These are phyloP conservation scores for Tuber melanosporum DNA, from an alignment of 495 filamentous ascomycete species.

Conservation along the genomic window DNA sequence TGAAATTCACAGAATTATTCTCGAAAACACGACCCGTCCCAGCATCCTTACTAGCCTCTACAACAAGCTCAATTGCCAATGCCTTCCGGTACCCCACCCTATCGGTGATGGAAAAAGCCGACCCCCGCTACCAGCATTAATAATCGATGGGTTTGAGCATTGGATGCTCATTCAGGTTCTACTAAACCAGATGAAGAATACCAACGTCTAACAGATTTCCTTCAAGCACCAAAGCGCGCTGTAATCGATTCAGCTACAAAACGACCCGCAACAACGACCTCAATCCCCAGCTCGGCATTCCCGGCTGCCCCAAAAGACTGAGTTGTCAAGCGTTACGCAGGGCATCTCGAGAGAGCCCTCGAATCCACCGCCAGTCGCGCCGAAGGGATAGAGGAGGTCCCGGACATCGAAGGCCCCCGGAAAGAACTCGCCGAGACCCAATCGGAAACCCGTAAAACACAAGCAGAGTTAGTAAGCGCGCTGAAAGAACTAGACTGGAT, in stretches of 20 bases:
- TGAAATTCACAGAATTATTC: slow-evolving; percentile 18
- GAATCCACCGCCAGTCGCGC: background rate
- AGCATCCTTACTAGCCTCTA: slow-evolving; percentile 14
- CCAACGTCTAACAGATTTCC: slow-evolving; percentile 11
- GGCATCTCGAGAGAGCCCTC: slow-evolving; percentile 12
- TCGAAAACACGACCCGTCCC: slow-evolving; percentile 20
- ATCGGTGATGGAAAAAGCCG: slow-evolving; percentile 20
- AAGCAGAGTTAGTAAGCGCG: slow-evolving; percentile 8
- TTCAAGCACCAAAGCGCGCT: background rate
- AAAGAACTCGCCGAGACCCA: slow-evolving; percentile 14
- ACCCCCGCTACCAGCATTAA: slow-evolving; percentile 21
- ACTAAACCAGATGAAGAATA: slow-evolving; percentile 23
- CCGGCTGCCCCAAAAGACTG: slow-evolving; percentile 11
- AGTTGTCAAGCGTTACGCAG: slow-evolving; percentile 11
- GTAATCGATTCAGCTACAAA: slow-evolving; percentile 15
- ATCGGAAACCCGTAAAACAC: slow-evolving; percentile 1
- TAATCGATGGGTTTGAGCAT: slow-evolving; percentile 27
- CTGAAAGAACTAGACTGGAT: background rate
- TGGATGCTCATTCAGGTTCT: slow-evolving; percentile 26
- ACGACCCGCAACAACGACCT: background rate
- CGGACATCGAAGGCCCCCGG: slow-evolving; percentile 11
- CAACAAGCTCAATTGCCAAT: slow-evolving; percentile 12
- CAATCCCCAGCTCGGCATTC: slow-evolving; percentile 19
- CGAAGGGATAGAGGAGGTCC: slow-evolving; percentile 4
- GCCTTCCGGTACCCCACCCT: slow-evolving; percentile 18